These are phyloP conservation scores for Colletotrichum sansevieriae DNA, from an alignment of 2,329 filamentous ascomycete species.

Conservation along the genomic window DNA sequence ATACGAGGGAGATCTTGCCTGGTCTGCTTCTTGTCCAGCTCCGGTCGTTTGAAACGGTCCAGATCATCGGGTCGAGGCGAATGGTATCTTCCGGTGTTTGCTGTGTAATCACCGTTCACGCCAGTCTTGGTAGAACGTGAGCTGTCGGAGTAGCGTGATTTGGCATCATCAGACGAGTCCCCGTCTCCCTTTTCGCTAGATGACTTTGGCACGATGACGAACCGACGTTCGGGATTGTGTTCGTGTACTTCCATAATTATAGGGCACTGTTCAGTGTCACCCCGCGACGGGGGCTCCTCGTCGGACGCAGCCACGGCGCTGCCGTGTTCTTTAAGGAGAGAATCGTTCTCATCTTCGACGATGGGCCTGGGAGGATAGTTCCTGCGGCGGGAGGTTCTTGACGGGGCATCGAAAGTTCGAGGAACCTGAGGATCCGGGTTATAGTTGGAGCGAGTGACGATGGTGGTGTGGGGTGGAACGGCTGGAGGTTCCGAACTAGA, in stretches of 20 bases:
- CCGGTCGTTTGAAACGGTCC: constrained; percentile 39
- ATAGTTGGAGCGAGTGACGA: constrained; percentile 17
- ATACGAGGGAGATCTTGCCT: constrained; percentile 60
- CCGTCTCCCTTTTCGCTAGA: constrained; percentile 32
- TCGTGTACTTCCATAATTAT: constrained; percentile 74
- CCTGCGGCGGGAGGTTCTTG: constrained; percentile 42
- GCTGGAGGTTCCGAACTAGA: constrained; percentile 30
- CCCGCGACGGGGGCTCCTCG: constrained; percentile 72
- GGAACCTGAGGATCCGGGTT: constrained; percentile 25
- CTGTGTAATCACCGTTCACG: constrained; percentile 51
- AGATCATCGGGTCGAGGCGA: constrained; percentile 47
- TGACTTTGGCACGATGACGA: constrained; percentile 66
- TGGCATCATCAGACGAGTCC: constrained; percentile 45
- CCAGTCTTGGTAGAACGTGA: constrained; percentile 34
- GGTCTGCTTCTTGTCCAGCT: constrained; percentile 50
- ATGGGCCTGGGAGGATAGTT: constrained; percentile 71
- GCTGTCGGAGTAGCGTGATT: constrained; percentile 41
- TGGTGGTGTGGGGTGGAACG: constrained; percentile 35
- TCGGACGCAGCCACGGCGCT: constrained; percentile 49
- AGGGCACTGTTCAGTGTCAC: constrained; percentile 76
- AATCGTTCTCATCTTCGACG: constrained; percentile 77
- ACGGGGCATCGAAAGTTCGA: constrained; percentile 42
- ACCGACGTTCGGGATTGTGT: constrained; percentile 73
- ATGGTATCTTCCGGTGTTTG: constrained; percentile 59
- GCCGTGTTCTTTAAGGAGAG: constrained; percentile 72